Evolutionary conservation across 139 green algal species (phyloP).

Genomic region (Coccomyxa sp.): DNA sequence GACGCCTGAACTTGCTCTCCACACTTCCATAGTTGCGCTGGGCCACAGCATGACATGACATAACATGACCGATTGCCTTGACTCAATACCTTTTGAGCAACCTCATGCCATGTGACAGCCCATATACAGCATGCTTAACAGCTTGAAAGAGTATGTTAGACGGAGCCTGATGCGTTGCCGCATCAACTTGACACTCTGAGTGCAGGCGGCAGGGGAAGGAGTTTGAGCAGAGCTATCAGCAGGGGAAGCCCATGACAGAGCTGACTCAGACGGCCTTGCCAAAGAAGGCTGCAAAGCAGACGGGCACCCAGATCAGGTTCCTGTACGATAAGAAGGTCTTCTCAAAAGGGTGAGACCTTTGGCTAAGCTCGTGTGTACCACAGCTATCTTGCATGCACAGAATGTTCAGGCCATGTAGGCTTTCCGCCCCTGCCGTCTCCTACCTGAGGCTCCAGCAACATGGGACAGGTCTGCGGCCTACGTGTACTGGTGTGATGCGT

Average conservation of each 20-base stretch:
- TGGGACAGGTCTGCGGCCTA: neutral
- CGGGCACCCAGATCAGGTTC: slow-evolving; percentile 81
- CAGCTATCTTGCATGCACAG: neutral
- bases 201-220: slow-evolving; percentile 23
- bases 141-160: neutral
- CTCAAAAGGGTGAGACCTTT: slow-evolving; percentile 28
- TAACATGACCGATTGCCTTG: too few relatives aligned
- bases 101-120: too few relatives aligned
- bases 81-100: too few relatives aligned
- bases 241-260: slow-evolving; percentile 39
- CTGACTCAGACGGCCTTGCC: neutral
- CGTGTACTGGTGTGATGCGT: neutral
- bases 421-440: neutral
- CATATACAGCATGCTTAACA: neutral
- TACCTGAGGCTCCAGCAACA: neutral
- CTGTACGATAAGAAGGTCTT: slow-evolving; percentile 81
- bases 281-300: neutral
- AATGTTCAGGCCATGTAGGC: neutral
- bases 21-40: too few relatives aligned
- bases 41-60: too few relatives aligned
- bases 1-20: too few relatives aligned
- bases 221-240: slow-evolving; percentile 67
- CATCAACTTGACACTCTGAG: too few relatives aligned
- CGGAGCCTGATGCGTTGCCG: neutral
- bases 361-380: too few relatives aligned